A percentile compares a stretch with the other conserved stretches of the same genome.
phyloP scores from a whole-genome alignment of 2,329 filamentous ascomycete species.

The Cladosporium cucumerinum region DNA sequence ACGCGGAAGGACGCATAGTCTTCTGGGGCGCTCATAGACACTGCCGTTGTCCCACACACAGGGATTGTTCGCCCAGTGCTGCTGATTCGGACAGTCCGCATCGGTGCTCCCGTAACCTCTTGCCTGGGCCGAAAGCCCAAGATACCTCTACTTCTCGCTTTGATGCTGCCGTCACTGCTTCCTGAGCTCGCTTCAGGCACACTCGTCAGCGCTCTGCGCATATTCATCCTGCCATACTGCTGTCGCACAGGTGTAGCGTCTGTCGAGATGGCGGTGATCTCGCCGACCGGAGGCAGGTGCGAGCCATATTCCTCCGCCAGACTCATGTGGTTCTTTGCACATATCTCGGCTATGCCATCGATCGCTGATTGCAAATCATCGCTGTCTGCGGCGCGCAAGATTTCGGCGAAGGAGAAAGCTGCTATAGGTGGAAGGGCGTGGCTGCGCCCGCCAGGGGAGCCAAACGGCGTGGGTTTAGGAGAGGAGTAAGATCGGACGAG shows the following conservation, averaged over 20 bases:
- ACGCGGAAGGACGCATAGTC: background rate
- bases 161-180: slow-evolving; percentile 36
- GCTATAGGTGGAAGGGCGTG: slow-evolving; percentile 32
- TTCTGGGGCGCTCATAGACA: background rate
- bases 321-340: slow-evolving; percentile 58
- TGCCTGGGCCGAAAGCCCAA: slow-evolving; percentile 26
- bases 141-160: slow-evolving; percentile 24
- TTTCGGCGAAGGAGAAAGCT: slow-evolving; percentile 33
- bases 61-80: slow-evolving; percentile 30
- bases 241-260: slow-evolving; percentile 5
- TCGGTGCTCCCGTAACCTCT: slow-evolving; percentile 18
- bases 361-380: slow-evolving; percentile 57
- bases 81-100: slow-evolving; percentile 26
- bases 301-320: slow-evolving; percentile 61
- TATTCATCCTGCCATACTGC: slow-evolving; percentile 2
- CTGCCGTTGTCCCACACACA: slow-evolving; percentile 29
- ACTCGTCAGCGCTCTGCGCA: slow-evolving; percentile 41
- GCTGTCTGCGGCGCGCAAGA: slow-evolving; percentile 39
- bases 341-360: slow-evolving; percentile 62
- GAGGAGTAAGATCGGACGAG: slow-evolving; percentile 36
- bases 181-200: slow-evolving; percentile 49
- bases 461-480: slow-evolving; percentile 16
- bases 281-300: slow-evolving; percentile 59
- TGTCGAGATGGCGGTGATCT: slow-evolving; percentile 43
- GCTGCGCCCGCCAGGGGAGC: slow-evolving; percentile 16